Percentiles rank a stretch among this genome's conserved stretches.
These are phyloP conservation scores for Leucocoprinus birnbaumii DNA, from an alignment of 768 basidiomycete genomes.

Conservation along the genomic window DNA sequence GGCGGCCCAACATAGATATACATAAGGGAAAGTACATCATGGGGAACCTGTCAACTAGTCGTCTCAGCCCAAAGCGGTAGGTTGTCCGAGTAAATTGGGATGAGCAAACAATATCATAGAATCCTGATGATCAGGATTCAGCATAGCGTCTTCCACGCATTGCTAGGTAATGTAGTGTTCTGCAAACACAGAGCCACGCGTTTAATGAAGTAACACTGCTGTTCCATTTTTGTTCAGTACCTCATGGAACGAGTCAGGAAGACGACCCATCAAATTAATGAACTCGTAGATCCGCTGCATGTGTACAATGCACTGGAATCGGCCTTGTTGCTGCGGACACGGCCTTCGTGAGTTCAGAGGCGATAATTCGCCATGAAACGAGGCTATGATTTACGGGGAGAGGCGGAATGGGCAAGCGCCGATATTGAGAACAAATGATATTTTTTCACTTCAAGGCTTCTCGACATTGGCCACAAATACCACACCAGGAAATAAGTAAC, in stretches of 20 bases:
- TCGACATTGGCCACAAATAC: neutral
- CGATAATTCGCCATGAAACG: neutral
- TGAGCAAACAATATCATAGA: neutral
- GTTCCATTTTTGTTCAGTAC: neutral
- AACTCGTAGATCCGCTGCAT: no score
- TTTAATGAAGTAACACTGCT: neutral
- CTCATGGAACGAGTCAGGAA: neutral
- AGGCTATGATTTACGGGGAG: neutral
- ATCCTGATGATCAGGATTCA: constrained; percentile 1
- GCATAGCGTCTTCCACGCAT: neutral
- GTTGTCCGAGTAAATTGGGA: neutral
- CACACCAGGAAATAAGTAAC: neutral
- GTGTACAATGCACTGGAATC: no score
- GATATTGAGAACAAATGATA: neutral
- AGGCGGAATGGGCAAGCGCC: neutral
- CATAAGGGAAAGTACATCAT: no score
- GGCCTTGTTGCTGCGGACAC: no score
- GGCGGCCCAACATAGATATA: neutral
- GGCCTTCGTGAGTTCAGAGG: no score
- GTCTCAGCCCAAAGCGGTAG: neutral
- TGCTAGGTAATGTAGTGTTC: no score
- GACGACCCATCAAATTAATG: neutral
- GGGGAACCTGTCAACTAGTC: neutral
- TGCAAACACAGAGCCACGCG: no score
- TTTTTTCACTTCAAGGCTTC: neutral